These are phyloP conservation scores for Lactarius indigo DNA, from an alignment of 768 basidiomycete genomes.

Conservation along the genomic window DNA sequence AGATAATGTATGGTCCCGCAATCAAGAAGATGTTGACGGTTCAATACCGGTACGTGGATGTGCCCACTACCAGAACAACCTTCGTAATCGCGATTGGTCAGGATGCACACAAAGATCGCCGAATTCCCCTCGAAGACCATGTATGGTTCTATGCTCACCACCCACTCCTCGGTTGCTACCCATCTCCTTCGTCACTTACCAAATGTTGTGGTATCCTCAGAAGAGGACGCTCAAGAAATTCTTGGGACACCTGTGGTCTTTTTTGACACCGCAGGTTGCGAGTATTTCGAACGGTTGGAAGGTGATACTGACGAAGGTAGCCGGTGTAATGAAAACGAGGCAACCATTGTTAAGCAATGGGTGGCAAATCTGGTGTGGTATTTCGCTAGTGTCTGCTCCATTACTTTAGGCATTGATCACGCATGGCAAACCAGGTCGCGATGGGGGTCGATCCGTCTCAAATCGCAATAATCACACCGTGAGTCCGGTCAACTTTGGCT, in stretches of 20 bases:
- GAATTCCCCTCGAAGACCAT: conserved; percentile 80
- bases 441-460: conserved; percentile 63
- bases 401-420: background rate
- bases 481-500: conserved; percentile 26
- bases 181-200: conserved; percentile 74
- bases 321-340: conserved; percentile 93
- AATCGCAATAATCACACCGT: conserved; percentile 89
- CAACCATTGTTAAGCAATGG: conserved; percentile 78
- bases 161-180: conserved; percentile 64
- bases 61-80: background rate
- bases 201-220: conserved; percentile 44
- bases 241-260: conserved; percentile 82
- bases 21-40: conserved; percentile 86
- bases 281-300: conserved; percentile 84
- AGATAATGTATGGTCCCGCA: conserved; percentile 76
- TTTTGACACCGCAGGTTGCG: conserved; percentile 91
- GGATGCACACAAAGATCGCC: conserved; percentile 88
- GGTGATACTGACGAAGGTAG: conserved; percentile 86
- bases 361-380: conserved; percentile 68
- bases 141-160: conserved; percentile 66
- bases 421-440: conserved; percentile 41
- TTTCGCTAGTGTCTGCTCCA: background rate
- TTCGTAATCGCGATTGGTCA: conserved; percentile 30
- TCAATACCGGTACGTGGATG: conserved; percentile 72
- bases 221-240: conserved; percentile 69